Percentiles rank a stretch among this genome's conserved stretches.
Evolutionary conservation across 1,284 basidiomycete genomes (phyloP).

Genomic region (Pseudozyma hubeiensis): DNA sequence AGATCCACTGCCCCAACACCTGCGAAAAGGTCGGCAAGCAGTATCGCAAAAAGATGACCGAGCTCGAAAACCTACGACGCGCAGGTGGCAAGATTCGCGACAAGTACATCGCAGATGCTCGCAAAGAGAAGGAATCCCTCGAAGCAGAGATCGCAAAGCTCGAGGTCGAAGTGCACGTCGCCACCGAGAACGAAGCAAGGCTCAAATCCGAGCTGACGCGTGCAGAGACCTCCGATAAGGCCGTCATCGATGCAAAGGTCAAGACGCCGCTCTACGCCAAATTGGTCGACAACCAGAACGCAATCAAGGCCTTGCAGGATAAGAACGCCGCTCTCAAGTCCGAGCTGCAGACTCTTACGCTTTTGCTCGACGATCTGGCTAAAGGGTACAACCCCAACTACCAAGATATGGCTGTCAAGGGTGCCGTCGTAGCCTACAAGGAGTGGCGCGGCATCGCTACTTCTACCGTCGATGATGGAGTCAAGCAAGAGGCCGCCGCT

Average conservation of each 20-base stretch:
- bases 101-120: conserved; percentile 83
- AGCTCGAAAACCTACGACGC: conserved; percentile 80
- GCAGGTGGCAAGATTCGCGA: conserved; percentile 88
- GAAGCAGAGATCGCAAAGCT: conserved; percentile 68
- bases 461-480: background rate
- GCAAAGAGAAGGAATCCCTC: conserved; percentile 73
- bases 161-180: conserved; percentile 76
- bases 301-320: conserved; percentile 80
- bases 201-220: conserved; percentile 40
- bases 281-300: conserved; percentile 79
- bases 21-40: conserved; percentile 82
- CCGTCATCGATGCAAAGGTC: conserved; percentile 74
- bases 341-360: conserved; percentile 81
- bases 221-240: conserved; percentile 54
- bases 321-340: conserved; percentile 79
- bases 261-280: conserved; percentile 82
- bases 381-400: conserved; percentile 95
- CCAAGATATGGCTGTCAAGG: conserved; percentile 97
- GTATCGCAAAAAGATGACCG: conserved; percentile 77
- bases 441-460: conserved; percentile 72
- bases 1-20: conserved; percentile 77
- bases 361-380: conserved; percentile 84
- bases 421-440: conserved; percentile 93
- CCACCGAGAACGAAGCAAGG: conserved; percentile 62
- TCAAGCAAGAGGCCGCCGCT: background rate